Evolutionary conservation across 805 yeast species (phyloP).

Genomic region (Kuraishia hungarica): DNA sequence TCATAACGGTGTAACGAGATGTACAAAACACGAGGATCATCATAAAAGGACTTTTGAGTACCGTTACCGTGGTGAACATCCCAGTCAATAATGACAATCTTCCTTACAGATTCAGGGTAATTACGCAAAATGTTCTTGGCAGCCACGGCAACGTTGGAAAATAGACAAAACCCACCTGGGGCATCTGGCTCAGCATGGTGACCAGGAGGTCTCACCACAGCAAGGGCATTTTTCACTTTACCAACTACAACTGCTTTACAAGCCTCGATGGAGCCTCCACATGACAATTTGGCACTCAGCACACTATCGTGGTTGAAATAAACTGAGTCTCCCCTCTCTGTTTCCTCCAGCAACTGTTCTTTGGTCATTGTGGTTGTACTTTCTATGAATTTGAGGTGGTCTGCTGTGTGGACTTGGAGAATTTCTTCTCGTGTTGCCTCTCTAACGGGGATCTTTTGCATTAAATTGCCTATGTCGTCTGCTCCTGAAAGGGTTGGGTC

Average conservation of each 20-base stretch:
- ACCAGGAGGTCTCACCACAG: conserved; percentile 97
- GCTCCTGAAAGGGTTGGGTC: conserved; percentile 69
- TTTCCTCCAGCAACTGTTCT: conserved; percentile 68
- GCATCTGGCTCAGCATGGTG: conserved; percentile 98
- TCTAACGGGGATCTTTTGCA: conserved; percentile 85
- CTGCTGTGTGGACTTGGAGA: conserved; percentile 73
- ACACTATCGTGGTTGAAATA: conserved; percentile 89
- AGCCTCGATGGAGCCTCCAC: conserved; percentile 97
- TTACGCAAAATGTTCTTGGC: conserved; percentile 73
- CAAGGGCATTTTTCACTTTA: conserved; percentile 81
- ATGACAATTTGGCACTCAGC: conserved; percentile 80
- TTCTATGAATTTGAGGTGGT: conserved; percentile 68
- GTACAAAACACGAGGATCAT: conserved; percentile 86
- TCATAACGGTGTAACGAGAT: conserved; percentile 91
- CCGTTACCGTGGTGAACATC: conserved; percentile 99
- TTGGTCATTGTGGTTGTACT: conserved; percentile 72
- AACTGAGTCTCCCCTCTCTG: conserved; percentile 90
- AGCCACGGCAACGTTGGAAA: conserved; percentile 95
- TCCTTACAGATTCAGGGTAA: conserved; percentile 84
- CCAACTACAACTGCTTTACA: conserved; percentile 94
- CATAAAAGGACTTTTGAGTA: conserved; percentile 84
- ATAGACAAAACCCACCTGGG: conserved; percentile 95
- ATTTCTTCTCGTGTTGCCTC: conserved; percentile 87
- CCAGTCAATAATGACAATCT: conserved; percentile 88
- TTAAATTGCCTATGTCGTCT: conserved; percentile 73